Conservation (phyloP, 73 alveolate species). For the Blepharisma stoltei region DNA sequence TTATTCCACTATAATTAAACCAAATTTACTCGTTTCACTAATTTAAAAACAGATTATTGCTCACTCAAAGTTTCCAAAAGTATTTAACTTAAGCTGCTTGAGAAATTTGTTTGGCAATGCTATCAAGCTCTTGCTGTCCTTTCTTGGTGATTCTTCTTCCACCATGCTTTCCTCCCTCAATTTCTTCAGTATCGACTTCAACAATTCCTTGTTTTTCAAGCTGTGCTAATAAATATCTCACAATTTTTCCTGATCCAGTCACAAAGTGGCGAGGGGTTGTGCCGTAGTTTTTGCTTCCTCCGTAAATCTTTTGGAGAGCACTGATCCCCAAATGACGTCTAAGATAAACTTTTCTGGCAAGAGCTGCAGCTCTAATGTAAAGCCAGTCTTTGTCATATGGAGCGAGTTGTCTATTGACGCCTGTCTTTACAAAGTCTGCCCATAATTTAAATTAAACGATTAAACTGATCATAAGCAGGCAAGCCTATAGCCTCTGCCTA, state of each 20-base stretch:
- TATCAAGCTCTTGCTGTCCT: constrained; percentile 56
- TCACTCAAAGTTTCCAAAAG: too few relatives aligned
- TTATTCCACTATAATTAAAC: too few relatives aligned
- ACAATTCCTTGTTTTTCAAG: constrained; percentile 79
- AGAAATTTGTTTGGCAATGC: constrained; percentile 42
- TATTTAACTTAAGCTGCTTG: too few relatives aligned
- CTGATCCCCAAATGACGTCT: constrained; percentile 46
- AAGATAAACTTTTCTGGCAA: constrained; percentile 87
- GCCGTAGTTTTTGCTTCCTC: constrained; percentile 82
- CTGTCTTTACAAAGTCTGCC: constrained; percentile 85
- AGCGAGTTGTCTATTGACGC: constrained; percentile 79
- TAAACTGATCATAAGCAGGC: too few relatives aligned
- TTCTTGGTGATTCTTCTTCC: constrained; percentile 56
- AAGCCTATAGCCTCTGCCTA: too few relatives aligned
- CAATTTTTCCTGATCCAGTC: constrained; percentile 82
- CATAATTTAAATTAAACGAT: too few relatives aligned
- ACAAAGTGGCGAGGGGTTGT: constrained; percentile 65
- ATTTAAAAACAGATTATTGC: too few relatives aligned
- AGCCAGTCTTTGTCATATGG: constrained; percentile 94
- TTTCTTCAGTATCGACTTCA: constrained; percentile 58
- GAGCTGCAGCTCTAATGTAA: constrained; percentile 95
- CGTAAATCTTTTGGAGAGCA: constrained; percentile 57
- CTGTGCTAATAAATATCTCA: constrained; percentile 86
- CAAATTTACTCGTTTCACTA: too few relatives aligned
- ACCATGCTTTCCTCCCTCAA: constrained; percentile 43